Evolutionary conservation across 2,329 filamentous ascomycete species (phyloP), one percentile per base, ranked within the genome.

Genomic region (Drechmeria coniospora): DNA sequence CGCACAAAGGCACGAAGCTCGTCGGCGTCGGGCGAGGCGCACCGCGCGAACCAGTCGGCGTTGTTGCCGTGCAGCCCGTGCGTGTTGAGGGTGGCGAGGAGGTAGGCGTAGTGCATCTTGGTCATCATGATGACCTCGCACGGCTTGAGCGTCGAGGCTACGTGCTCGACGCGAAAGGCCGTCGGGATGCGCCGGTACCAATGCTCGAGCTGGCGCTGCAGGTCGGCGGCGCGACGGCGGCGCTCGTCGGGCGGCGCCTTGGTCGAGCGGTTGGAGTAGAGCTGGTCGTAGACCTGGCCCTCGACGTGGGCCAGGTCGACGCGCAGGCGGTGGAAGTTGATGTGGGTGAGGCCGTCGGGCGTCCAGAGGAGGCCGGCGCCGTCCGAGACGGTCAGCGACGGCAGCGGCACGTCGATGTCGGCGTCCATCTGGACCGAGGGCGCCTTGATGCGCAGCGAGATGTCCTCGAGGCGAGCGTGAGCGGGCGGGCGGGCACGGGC

Each of bases 341-440:
- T 46, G 22, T 43, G 42, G 0, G 40, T 37, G 3, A 36, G 34
- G 4, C 50, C 48, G 18, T 58, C 50, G 4, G 40, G 38, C 1
- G 50, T 53, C 29, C 42, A 48, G 14, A 60, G 38, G 4, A 53
- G 33, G 4, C 51, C 51, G 3, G 38, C 38, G 1, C 42, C 45
- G 15, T 59, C 54, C 1, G 37, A 29, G 0, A 45, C 42, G 1
- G 41, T 32, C 5, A 37, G 17, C 0, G 36, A 37, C 0, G 57
- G 55, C 1, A 60, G 45, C 2, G 53, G 43, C 4, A 59, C 33
- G 12, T 60, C 57, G 3, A 60, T 46, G 12, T 61, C 57, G 3
- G 43, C 41, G 20, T 61, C 56, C 1, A 43, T 29, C 16, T 58
- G 54, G 2, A 52, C 38, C 1, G 56, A 54, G 0, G 57, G 57